These are phyloP conservation scores for Monilinia polystroma DNA, from an alignment of 2,329 filamentous ascomycete genomes.

Conservation along the genomic window DNA sequence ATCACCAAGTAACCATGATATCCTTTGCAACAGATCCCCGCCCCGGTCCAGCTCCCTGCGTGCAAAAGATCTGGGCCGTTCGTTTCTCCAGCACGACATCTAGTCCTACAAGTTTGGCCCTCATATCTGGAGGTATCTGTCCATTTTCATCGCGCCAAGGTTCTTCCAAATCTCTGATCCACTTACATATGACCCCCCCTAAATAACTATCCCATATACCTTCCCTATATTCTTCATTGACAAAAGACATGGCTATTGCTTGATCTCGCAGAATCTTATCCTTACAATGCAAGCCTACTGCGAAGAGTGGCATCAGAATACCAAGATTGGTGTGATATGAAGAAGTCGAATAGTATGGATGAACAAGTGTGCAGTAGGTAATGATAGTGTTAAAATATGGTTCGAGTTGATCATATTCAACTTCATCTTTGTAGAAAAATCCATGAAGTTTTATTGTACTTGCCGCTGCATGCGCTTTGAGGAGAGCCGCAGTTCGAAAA, in stretches of 20 bases:
- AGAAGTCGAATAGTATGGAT: slow-evolving; percentile 12
- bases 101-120: not conserved
- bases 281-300: slow-evolving; percentile 25
- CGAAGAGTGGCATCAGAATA: slow-evolving; percentile 25
- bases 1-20: slow-evolving; percentile 11
- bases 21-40: not conserved
- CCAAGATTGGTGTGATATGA: slow-evolving; percentile 27
- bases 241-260: slow-evolving; percentile 24
- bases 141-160: slow-evolving; percentile 22
- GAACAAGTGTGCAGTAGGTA: slow-evolving; percentile 16
- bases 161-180: slow-evolving; percentile 25
- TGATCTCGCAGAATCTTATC: slow-evolving; percentile 16
- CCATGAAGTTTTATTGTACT: slow-evolving; percentile 19
- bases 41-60: not conserved
- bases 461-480: slow-evolving; percentile 23
- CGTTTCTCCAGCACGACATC: not conserved
- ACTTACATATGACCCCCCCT: slow-evolving; percentile 10
- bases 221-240: slow-evolving; percentile 24
- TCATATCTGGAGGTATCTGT: not conserved
- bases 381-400: slow-evolving; percentile 22
- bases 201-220: slow-evolving; percentile 26
- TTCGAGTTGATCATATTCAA: slow-evolving; percentile 24
- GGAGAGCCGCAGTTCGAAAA: slow-evolving; percentile 19
- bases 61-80: slow-evolving; percentile 13
- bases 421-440: slow-evolving; percentile 21